Evolutionary conservation across 495 filamentous ascomycete species (phyloP).

Genomic region (Trichoderma gamsii): DNA sequence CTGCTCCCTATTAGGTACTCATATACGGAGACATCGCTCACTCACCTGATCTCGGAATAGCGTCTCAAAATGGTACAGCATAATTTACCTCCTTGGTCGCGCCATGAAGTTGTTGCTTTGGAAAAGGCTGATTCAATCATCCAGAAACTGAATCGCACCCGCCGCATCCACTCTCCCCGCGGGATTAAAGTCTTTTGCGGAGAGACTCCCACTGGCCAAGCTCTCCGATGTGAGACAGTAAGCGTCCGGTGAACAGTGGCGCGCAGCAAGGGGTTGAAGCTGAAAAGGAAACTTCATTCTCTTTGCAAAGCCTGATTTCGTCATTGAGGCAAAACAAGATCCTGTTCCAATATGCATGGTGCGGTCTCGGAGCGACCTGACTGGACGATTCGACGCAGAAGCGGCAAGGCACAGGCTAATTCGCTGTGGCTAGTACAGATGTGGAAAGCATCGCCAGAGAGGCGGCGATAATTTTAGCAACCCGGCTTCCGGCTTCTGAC

Average conservation of each 20-base stretch:
- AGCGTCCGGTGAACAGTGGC: neutral
- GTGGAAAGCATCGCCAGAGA: neutral
- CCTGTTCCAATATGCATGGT: neutral
- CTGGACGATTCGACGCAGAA: neutral
- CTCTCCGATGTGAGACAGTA: no score
- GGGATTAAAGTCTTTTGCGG: no score
- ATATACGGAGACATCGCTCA: no score
- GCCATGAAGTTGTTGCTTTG: no score
- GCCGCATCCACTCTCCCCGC: no score
- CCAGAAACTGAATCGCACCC: no score
- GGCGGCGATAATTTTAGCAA: constrained; percentile 7
- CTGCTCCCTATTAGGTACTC: no score
- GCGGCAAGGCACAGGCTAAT: neutral
- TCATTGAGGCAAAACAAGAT: neutral
- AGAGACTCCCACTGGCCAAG: no score
- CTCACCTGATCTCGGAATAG: no score
- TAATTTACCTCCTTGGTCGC: no score
- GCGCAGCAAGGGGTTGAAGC: neutral
- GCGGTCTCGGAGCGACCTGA: neutral
- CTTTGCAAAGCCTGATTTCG: neutral
- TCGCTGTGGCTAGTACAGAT: neutral
- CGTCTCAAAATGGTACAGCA: no score
- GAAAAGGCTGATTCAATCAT: no score
- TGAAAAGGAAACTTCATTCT: neutral
- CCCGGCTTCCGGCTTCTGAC: neutral